Conservation (phyloP, 176 grass and related monocot genomes). For the Musa beccarii region DNA sequence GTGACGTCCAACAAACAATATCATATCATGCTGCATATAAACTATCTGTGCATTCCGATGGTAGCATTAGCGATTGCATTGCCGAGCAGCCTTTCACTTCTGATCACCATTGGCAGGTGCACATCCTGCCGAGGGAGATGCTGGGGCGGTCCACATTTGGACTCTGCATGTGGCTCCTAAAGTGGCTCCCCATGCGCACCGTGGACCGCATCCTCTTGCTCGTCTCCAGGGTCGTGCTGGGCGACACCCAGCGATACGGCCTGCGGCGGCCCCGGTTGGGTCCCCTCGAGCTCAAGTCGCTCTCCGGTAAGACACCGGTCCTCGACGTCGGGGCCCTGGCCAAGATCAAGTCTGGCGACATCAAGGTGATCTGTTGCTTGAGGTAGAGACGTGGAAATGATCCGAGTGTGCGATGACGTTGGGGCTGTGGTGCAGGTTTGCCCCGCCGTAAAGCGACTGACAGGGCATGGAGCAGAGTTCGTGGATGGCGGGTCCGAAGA, state of each 20-base stretch:
- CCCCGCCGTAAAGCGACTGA: slow-evolving; percentile 38
- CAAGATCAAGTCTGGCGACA: slow-evolving; percentile 77
- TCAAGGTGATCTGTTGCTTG: slow-evolving; percentile 41
- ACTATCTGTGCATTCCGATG: neutral
- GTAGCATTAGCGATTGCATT: too few relatives aligned
- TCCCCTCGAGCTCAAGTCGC: slow-evolving; percentile 79
- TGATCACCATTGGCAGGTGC: slow-evolving; percentile 43
- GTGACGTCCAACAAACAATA: neutral
- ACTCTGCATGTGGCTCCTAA: slow-evolving; percentile 85
- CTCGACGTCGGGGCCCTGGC: slow-evolving; percentile 85
- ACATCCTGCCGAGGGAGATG: slow-evolving; percentile 93
- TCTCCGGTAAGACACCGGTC: slow-evolving; percentile 93
- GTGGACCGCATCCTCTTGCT: slow-evolving; percentile 62
- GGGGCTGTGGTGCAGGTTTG: slow-evolving; percentile 34
- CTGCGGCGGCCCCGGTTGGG: slow-evolving; percentile 67
- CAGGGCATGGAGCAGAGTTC: slow-evolving; percentile 46
- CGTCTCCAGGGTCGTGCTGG: slow-evolving; percentile 50
- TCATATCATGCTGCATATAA: too few relatives aligned
- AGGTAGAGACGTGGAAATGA: too few relatives aligned
- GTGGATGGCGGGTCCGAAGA: slow-evolving; percentile 37
- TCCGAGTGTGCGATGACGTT: too few relatives aligned
- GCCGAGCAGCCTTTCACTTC: too few relatives aligned
- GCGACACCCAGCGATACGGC: slow-evolving; percentile 60
- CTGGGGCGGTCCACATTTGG: slow-evolving; percentile 80
- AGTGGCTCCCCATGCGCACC: slow-evolving; percentile 62